Evolutionary conservation across 768 basidiomycete species (phyloP).

Genomic region (Leucosporidium yakuticum): DNA sequence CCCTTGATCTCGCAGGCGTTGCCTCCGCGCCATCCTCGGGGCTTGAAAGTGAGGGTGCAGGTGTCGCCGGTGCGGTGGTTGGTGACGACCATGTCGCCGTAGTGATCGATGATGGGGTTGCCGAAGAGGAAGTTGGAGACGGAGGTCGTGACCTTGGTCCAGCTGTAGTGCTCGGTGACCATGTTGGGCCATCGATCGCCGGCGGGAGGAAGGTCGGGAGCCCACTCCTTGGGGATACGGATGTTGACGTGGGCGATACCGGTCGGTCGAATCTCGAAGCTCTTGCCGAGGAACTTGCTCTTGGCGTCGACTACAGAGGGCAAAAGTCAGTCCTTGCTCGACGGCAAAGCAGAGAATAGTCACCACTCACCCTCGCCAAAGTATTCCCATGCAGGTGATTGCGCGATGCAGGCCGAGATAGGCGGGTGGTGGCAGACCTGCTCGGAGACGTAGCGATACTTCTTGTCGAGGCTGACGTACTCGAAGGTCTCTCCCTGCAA

Average conservation of each 20-base stretch:
- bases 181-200: slow-evolving; percentile 43
- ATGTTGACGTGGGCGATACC: slow-evolving; percentile 88
- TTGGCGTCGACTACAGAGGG: slow-evolving; percentile 79
- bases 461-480: slow-evolving; percentile 76
- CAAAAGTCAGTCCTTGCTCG: neutral
- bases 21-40: slow-evolving; percentile 85
- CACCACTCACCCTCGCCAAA: slow-evolving; percentile 52
- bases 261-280: slow-evolving; percentile 91
- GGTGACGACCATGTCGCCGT: slow-evolving; percentile 80
- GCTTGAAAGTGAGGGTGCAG: slow-evolving; percentile 89
- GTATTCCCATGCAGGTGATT: slow-evolving; percentile 82
- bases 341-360: neutral
- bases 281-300: slow-evolving; percentile 93
- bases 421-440: slow-evolving; percentile 98
- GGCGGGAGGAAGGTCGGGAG: slow-evolving; percentile 54
- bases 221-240: slow-evolving; percentile 63
- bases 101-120: slow-evolving; percentile 79
- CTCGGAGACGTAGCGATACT: slow-evolving; percentile 89
- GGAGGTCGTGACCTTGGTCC: slow-evolving; percentile 63
- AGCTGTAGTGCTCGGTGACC: slow-evolving; percentile 83
- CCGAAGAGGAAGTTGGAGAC: slow-evolving; percentile 90
- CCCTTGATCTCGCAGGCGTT: slow-evolving; percentile 92
- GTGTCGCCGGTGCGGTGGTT: slow-evolving; percentile 87
- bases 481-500: slow-evolving; percentile 76
- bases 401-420: slow-evolving; percentile 91